A percentile compares a stretch with the other conserved stretches of the same genome.
phyloP scores from a whole-genome alignment of 345 rosid species.

The Eucalyptus lansdowneana region DNA sequence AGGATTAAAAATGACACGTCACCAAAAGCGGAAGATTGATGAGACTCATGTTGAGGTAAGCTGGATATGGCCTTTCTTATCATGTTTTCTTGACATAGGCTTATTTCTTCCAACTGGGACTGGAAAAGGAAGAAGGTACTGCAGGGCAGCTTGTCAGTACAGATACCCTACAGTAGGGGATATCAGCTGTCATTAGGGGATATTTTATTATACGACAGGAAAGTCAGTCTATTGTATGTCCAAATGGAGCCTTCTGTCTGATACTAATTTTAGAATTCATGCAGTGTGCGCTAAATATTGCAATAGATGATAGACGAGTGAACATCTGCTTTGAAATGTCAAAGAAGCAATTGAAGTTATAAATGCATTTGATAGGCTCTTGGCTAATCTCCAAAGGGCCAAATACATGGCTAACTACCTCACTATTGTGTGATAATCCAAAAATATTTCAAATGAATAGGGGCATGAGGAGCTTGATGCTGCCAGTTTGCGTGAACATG shows the following conservation, averaged over 20 bases:
- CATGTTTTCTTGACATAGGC: neutral
- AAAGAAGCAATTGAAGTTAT: neutral
- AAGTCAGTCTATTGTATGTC: neutral
- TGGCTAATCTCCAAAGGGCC: neutral
- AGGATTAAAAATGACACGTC: conserved; percentile 95
- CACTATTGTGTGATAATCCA: neutral
- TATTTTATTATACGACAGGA: neutral
- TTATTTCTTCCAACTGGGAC: neutral
- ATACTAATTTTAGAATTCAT: neutral
- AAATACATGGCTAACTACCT: neutral
- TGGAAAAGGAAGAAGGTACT: neutral
- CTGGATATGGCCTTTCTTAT: neutral
- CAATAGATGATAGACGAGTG: neutral
- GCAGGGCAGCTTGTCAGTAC: neutral
- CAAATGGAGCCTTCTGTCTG: neutral
- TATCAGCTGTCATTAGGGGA: neutral
- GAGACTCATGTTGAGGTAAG: conserved; percentile 91
- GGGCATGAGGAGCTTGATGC: conserved; percentile 99
- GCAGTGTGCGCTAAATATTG: neutral
- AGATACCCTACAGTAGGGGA: neutral
- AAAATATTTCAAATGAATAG: conserved; percentile 3
- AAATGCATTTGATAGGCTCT: neutral
- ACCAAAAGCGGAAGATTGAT: conserved; percentile 95
- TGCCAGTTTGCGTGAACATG: conserved; percentile 98
- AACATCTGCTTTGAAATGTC: neutral